These are phyloP conservation scores for Butyriboletus regius DNA, from an alignment of 1,284 basidiomycete species.

Conservation along the genomic window DNA sequence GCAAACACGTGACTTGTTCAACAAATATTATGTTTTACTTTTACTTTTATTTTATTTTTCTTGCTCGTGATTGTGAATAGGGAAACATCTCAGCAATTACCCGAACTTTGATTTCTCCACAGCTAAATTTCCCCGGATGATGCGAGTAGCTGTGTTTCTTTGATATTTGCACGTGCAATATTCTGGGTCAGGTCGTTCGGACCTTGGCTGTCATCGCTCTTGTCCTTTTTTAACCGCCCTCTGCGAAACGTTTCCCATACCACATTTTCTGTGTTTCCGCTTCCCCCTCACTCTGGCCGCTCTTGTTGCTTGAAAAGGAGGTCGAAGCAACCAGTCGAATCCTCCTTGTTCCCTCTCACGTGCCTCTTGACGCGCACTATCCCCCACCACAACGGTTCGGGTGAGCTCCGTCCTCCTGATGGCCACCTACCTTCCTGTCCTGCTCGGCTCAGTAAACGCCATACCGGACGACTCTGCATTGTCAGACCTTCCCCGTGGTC, in stretches of 20 bases:
- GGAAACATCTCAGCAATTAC: no score
- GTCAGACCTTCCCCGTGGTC: constrained; percentile 57
- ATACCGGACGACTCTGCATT: constrained; percentile 62
- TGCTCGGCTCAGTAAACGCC: constrained; percentile 56
- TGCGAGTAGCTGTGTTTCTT: neutral
- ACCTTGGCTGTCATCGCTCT: constrained; percentile 7
- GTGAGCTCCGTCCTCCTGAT: constrained; percentile 28
- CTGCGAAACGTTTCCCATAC: neutral
- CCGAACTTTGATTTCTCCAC: neutral
- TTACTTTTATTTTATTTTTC: neutral
- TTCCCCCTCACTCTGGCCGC: neutral
- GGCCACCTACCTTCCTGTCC: constrained; percentile 63
- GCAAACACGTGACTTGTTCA: neutral
- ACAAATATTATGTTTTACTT: neutral
- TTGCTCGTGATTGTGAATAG: neutral
- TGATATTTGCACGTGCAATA: neutral
- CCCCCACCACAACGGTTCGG: neutral
- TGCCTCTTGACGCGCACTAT: neutral
- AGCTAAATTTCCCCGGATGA: neutral
- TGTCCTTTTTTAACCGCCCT: constrained; percentile 15
- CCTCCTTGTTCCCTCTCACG: neutral
- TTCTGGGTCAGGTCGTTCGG: constrained; percentile 1
- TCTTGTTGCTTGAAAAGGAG: neutral
- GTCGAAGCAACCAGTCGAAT: neutral
- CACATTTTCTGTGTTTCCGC: neutral